Evolutionary conservation across 164 flowering plant species (phyloP), one percentile per base, ranked within the genome.

Genomic region (Vitis riparia): DNA sequence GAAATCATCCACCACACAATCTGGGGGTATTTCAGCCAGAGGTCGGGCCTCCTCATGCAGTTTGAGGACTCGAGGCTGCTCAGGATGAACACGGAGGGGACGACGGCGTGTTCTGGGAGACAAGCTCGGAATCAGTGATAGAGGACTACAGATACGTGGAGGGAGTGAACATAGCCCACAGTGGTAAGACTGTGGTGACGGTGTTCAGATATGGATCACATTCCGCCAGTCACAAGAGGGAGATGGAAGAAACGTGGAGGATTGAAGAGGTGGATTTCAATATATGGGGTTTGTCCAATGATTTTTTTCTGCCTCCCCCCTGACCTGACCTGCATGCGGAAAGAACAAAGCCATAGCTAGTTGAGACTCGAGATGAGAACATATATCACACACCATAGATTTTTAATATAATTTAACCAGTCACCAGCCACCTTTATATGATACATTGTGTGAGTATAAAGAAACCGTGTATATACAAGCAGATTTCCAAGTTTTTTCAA

Each of bases 1-100:
- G 87, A 84, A 63, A 84, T 84, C 59, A 82, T 84, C 64, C 87
- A 80, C 72, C 87, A 84, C 78, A 84, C 87, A 1, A 72, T 84
- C 1, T 84, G 87, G 85, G 87, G 87, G 2, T 84, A 77, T 75
- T 87, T 87, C 71, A 88, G 91, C 89, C 92, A 90, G 74, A 73
- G 94, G 66, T 88, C 94, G 1, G 94, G 94, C 4, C 84, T 90
- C 0, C 58, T 90, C 65, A 73, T 88, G 9, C 87, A 90, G 67
- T 88, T 90, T 27, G 94, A 88, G 77, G 92, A 90, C 78, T 90
- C 92, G 3, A 76, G 89, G 70, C 75, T 90, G 23, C 79, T 90
- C 0, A 65, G 83, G 50, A 70, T 83, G 79, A 76, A 69, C 62
- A 76, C 75, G 47, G 67, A 72, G 15, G 63, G 0, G 86, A 75